Evolutionary conservation across 1,284 basidiomycete species (phyloP), one percentile per base, ranked within the genome.

Genomic region (Fistulinella staudtii): DNA sequence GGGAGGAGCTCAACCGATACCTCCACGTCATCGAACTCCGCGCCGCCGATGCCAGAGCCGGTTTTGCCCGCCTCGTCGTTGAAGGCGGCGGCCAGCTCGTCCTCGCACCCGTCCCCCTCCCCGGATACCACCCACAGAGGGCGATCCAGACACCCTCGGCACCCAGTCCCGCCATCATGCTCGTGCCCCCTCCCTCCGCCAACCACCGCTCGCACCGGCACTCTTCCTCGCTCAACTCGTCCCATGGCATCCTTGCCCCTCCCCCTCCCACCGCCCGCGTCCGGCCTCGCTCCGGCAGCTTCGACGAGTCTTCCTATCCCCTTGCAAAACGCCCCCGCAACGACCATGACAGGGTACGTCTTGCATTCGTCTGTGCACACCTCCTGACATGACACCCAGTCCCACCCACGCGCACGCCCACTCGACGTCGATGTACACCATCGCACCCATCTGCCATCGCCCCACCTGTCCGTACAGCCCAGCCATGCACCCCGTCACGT

Each of bases 1-100:
- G 81, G 80, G 41, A 58, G 1, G 73, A 78, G 49, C 66, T 82
- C 46, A 74, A 74, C 24, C 68, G 70, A 33, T 77, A 77, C 54
- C 66, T 83, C 34, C 53, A 57, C 23, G 52, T 61, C 37, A 50
- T 76, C 45, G 78, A 82, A 25, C 40, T 68, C 24, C 71, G 72
- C 31, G 62, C 70, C 1, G 59, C 69, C 3, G 80, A 84, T 43
- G 76, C 76, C 5, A 70, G 80, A 23, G 58, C 63, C 1, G 68
- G 69, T 2, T 83, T 79, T 55, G 51, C 68, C 9, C 69, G 75
- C 24, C 61, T 77, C 52, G 63, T 80, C 34, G 57, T 61, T 1
- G 71, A 74, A 14, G 69, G 67, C 14, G 73, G 72, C 14, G 72
- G 69, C 5, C 61, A 67, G 25, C 63, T 75, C 45, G 64, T 74